Base-by-base conservation (phyloP, 2,329 filamentous ascomycete species). In the Pseudodiploospora longispora region DNA sequence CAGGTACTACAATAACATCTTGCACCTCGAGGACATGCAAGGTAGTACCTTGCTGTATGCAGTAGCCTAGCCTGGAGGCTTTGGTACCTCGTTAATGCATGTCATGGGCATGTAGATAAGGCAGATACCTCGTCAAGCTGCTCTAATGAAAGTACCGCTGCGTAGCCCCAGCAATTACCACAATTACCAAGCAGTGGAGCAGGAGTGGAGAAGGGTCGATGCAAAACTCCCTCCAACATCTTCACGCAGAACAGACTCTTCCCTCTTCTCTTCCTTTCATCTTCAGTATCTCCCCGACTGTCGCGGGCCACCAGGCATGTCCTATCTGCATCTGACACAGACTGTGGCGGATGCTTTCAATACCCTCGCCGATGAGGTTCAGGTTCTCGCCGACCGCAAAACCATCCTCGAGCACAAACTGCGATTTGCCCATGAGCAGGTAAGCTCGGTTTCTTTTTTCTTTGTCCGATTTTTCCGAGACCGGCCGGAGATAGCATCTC, bases 391-490 rank as follows among this genome's bases (percentile, higher is more conserved):
- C 52, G 79, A 83, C 59, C 73, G 75, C 52, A 82, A 82, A 58
- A 80, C 75, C 29, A 74, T 83, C 43, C 66, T 83, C 47, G 78
- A 83, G 65, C 77, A 83, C 62, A 83, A 83, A 63, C 68, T 83
- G 52, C 72, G 76, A 42, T 83, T 78, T 64, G 79, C 79, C 30
- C 78, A 82, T 53, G 78, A 82, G 60, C 78, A 82, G 72, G 80
- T 83, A 71, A 61, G 74, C 57, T 44, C 34, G 29, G 35, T 38
- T 30, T 38, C 12, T 47, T 40, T 42, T 40, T 48, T 50, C 43
- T 50, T 38, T 40, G 36, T 30, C 30, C 38, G 40, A 35, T 32
- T 38, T 32, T 40, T 19, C 12, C 46, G 35, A 39, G 36, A 44
- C 41, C 38, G 12, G 27, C 45, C 19, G 19, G 19, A 19, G 19